Percentiles rank a stretch among this genome's conserved stretches.
phyloP scores from a whole-genome alignment of 192 early-diverging fungal species.

The Coemansia biformis region DNA sequence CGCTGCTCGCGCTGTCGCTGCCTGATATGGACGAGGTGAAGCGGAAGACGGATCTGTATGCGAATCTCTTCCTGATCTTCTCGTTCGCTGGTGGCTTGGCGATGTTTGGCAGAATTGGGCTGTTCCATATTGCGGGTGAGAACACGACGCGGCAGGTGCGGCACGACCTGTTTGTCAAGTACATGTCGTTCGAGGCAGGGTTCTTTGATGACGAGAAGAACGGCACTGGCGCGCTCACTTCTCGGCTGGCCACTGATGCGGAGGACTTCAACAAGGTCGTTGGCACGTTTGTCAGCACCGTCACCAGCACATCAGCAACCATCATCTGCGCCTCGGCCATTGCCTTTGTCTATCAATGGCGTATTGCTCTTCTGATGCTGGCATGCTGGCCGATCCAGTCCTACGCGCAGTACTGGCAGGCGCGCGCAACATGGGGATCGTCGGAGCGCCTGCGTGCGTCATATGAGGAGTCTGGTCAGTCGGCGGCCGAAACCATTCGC shows the following conservation, averaged over 20 bases:
- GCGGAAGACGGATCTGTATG: slow-evolving; percentile 32
- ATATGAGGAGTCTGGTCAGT: slow-evolving; percentile 61
- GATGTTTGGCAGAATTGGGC: slow-evolving; percentile 50
- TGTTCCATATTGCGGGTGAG: slow-evolving; percentile 62
- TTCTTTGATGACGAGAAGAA: slow-evolving; percentile 70
- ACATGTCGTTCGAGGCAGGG: slow-evolving; percentile 64
- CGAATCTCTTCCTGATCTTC: slow-evolving; percentile 46
- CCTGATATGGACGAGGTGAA: slow-evolving; percentile 22
- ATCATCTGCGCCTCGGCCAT: slow-evolving; percentile 34
- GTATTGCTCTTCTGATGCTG: slow-evolving; percentile 60
- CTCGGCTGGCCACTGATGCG: slow-evolving; percentile 67
- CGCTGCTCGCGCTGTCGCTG: slow-evolving; percentile 24
- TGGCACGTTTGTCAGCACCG: slow-evolving; percentile 33
- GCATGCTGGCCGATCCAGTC: slow-evolving; percentile 64
- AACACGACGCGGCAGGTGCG: slow-evolving; percentile 60
- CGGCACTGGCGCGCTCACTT: slow-evolving; percentile 65
- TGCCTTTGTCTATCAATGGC: slow-evolving; percentile 58
- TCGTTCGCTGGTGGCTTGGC: slow-evolving; percentile 50
- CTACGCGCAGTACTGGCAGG: slow-evolving; percentile 61
- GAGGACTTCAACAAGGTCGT: slow-evolving; percentile 49
- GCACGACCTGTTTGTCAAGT: slow-evolving; percentile 56
- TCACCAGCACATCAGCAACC: slow-evolving; percentile 25
- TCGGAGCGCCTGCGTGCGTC: slow-evolving; percentile 54
- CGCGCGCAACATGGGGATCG: slow-evolving; percentile 47
- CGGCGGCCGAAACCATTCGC: slow-evolving; percentile 78